Conservation (phyloP, 441 rosid genomes). For the Pelargonium myrrhifolium region DNA sequence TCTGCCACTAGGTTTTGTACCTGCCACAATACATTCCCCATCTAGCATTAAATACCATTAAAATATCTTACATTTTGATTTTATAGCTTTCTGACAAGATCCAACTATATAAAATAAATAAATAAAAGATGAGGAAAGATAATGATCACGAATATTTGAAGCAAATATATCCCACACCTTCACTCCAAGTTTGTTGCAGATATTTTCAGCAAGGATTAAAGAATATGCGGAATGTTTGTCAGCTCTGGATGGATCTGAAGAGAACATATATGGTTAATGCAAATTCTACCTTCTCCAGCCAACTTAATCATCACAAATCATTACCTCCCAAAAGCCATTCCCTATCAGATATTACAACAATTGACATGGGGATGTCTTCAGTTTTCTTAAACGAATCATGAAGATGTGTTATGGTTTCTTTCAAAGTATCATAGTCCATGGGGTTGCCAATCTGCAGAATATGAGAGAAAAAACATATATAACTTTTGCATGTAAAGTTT, state of each 20-base stretch:
- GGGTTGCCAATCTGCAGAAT: constrained; percentile 76
- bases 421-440: constrained; percentile 62
- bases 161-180: constrained; percentile 39
- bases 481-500: neutral
- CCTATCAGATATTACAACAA: constrained; percentile 77
- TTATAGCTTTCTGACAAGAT: too few relatives aligned
- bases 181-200: constrained; percentile 75
- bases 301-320: constrained; percentile 14
- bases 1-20: constrained; percentile 90
- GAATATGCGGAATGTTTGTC: constrained; percentile 85
- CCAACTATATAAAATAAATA: too few relatives aligned
- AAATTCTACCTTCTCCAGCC: constrained; percentile 6
- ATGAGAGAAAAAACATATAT: constrained; percentile 11
- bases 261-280: constrained; percentile 19
- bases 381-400: constrained; percentile 41
- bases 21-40: constrained; percentile 27
- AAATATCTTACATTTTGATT: too few relatives aligned
- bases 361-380: constrained; percentile 58
- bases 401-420: constrained; percentile 53
- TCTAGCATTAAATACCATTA: too few relatives aligned
- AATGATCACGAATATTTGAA: neutral
- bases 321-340: constrained; percentile 76
- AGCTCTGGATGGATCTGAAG: constrained; percentile 75
- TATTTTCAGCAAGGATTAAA: constrained; percentile 88
- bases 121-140: constrained; percentile 10